Evolutionary conservation across 1,139 yeast genomes (phyloP), one percentile per base, ranked within the genome.

Genomic region (Casaregolazyma suthepensis): DNA sequence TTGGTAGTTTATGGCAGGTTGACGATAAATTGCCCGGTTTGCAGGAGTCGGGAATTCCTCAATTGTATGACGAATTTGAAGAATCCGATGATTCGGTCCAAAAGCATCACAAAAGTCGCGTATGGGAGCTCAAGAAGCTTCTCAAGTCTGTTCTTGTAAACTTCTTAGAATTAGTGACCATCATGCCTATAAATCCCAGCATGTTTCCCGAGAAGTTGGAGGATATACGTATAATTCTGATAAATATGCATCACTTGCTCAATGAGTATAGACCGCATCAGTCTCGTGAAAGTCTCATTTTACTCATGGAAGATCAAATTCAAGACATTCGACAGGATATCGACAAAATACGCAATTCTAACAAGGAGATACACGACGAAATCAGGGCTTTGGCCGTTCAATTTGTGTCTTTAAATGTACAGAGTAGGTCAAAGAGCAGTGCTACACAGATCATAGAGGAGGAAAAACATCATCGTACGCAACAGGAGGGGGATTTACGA

Each of bases 181-280:
- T 85, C n/a, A 78, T 87, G 72, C 75, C 85, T 12, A 73, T 82
- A 1, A 80, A 84, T 50, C 96, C 96, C 1, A 80, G 77, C 50
- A 75, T 78, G 56, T 87, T 83, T 64, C 84, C 82, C 20, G 68
- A 71, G 5, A 84, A 85, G 62, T 79, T 87, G 43, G 93, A 87
- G 60, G 82, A 86, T 61, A 77, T 89, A 51, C 78, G 90, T 54
- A 75, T 84, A 18, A 78, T 88, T n/a, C 71, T 89, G 54, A 84
- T 89, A 64, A 89, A 89, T 65, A 84, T 88, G 60, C 95, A 88
- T 66, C 96, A 89, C 66, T 71, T 89, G 52, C 71, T 89, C 56
- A 89, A 89, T 67, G 88, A 88, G 53, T 89, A 88, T 69, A 74
- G 96, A 54, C 96, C 96, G 0, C 96, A 89, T 67, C 96, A 89